Evolutionary conservation across 352 stramenopile genomes (phyloP).

Genomic region (Pythium sp.): DNA sequence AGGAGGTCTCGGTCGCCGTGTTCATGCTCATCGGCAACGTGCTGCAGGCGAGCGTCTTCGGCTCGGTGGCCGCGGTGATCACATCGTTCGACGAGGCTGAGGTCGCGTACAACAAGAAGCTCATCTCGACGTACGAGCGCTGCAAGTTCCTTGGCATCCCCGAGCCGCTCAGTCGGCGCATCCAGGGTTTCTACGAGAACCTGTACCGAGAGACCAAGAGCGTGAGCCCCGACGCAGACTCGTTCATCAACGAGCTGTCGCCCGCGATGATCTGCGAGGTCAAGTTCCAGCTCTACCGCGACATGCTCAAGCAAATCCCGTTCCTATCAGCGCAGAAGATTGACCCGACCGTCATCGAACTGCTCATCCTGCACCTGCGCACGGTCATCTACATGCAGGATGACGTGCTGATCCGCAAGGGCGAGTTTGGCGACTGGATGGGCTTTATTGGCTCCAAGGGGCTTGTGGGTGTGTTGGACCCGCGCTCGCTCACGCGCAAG

Average conservation of each 20-base stretch:
- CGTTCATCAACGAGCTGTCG: conserved; percentile 77
- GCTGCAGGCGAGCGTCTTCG: conserved; percentile 67
- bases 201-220: conserved; percentile 68
- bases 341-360: conserved; percentile 67
- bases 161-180: conserved; percentile 42
- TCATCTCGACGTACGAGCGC: conserved; percentile 59
- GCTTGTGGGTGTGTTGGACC: conserved; percentile 63
- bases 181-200: conserved; percentile 68
- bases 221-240: conserved; percentile 54
- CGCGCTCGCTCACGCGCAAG: conserved; percentile 34
- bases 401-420: conserved; percentile 75
- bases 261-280: conserved; percentile 69
- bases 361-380: conserved; percentile 68
- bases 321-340: conserved; percentile 71
- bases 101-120: conserved; percentile 65
- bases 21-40: conserved; percentile 76
- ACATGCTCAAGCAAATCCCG: conserved; percentile 79
- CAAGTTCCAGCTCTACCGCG: conserved; percentile 75
- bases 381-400: conserved; percentile 83
- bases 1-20: conserved; percentile 56
- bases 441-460: conserved; percentile 77
- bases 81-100: conserved; percentile 71
- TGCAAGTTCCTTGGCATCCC: conserved; percentile 68
- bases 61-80: conserved; percentile 58
- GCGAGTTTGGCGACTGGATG: conserved; percentile 83